A percentile compares a stretch with the other conserved stretches of the same genome.
Conservation (phyloP, 176 grass and related monocot species). For the Carex parvula region DNA sequence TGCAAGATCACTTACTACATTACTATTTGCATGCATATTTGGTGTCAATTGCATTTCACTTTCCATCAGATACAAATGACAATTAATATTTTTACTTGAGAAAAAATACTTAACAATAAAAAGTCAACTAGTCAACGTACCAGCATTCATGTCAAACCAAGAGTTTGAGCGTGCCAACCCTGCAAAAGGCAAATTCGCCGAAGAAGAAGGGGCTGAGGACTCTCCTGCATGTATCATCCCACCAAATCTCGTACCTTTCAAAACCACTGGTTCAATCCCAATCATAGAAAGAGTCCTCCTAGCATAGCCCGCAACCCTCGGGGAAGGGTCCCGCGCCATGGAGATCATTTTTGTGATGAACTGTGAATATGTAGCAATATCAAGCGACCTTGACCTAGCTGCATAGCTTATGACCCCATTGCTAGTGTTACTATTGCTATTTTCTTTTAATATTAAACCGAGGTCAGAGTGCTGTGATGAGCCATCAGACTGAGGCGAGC, state of each 20-base stretch:
- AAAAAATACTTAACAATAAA: not conserved
- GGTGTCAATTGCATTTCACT: not conserved
- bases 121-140: slow-evolving; percentile 29
- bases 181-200: slow-evolving; percentile 43
- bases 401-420: slow-evolving; percentile 63
- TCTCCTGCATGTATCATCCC: slow-evolving; percentile 54
- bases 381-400: slow-evolving; percentile 45
- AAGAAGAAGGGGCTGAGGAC: slow-evolving; percentile 43
- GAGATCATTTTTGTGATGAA: slow-evolving; percentile 72
- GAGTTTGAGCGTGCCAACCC: slow-evolving; percentile 90
- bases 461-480: slow-evolving; percentile 94
- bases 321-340: slow-evolving; percentile 88
- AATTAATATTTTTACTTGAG: not conserved
- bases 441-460: slow-evolving; percentile 67
- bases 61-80: not conserved
- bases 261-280: slow-evolving; percentile 76
- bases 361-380: slow-evolving; percentile 64
- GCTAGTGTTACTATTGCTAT: slow-evolving; percentile 36
- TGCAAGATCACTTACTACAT: slow-evolving; percentile 10
- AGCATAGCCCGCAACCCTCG: slow-evolving; percentile 62
- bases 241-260: slow-evolving; percentile 69
- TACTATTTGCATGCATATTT: not conserved
- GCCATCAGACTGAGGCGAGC: slow-evolving; percentile 89
- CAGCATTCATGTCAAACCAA: slow-evolving; percentile 96
- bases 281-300: slow-evolving; percentile 71